Base-by-base conservation (phyloP, 257 asterid genomes). In the Salvia hispanica region DNA sequence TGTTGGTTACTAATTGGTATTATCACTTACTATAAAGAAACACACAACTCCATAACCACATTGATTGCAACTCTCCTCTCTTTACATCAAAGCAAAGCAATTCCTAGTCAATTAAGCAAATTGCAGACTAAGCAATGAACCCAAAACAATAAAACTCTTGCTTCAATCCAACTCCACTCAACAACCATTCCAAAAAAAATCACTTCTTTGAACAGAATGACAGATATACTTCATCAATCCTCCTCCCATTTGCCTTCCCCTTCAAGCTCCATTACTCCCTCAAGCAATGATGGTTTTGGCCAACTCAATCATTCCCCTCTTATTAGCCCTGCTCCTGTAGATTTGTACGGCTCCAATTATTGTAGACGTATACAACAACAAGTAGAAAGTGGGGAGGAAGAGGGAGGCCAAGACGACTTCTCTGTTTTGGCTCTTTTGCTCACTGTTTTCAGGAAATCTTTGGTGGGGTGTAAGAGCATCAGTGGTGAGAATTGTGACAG, bases 131-230 rank as follows among this genome's bases (percentile, higher is more conserved):
- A 76, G 70, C 70, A 79, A 56, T 1, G 55, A 42, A 69, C 46
- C 6, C 10, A 56, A 9, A 16, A 13, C 89, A 88, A 66, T 72
- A 70, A 48, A 62, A 73, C 73, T 83, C 81, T 83, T 80, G 57
- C 98, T 92, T 92, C 73, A 75, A 84, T 69, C 85, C 56, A 82
- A 84, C 86, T 84, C 86, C 45, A 77, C 77, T 81, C 84, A 80
- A 45, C 62, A 63, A 42, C 34, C 40, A 39, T 14, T 4, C 33
- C 21, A 46, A 59, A 37, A 61, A n/a, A n/a, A n/a, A n/a, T n/a
- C n/a, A n/a, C n/a, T n/a, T n/a, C n/a, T n/a, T n/a, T n/a, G 43
- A 3, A 34, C 8, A 64, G 10, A 69, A 88, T 86, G 95, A 81
- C 85, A 60, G 85, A 78, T 43, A 72, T 84, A 56, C 3, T 25